Base-by-base conservation (phyloP, 768 basidiomycete genomes). In the Boletellus sp. region DNA sequence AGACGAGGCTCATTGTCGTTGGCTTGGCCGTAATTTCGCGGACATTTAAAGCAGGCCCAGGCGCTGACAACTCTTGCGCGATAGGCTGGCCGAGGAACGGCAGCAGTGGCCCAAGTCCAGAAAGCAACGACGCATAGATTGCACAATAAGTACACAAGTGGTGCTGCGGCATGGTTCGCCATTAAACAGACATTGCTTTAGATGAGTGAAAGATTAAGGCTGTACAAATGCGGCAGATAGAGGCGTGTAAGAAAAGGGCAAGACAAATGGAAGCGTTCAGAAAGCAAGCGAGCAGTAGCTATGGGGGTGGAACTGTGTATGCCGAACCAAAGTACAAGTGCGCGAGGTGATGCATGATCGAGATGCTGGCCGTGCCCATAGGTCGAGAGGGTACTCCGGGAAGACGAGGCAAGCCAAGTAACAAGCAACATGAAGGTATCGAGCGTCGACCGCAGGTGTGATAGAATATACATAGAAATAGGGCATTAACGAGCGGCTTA, bases 261-360 rank as follows among this genome's bases (percentile, higher is more conserved):
- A 64, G 52, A 63, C 52, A 49, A 61, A 48, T 35, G 44, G 37
- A 45, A 63, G 31, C 53, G 62, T 68, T 66, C 65, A 53, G 72
- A 71, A 71, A 68, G 71, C 70, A 65, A 65, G 54, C 52, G 52
- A 50, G 47, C 59, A 61, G 68, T 64, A 71, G 64, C 65, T 63
- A 64, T 71, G 72, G 70, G 67, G 41, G 24, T 54, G 48, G 53
- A 57, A 51, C 41, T 72, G 72, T 73, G 74, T 78, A 78, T 81
- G 80, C 79, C 73, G 73, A 74, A 72, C 77, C 78, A 80, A 73
- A 79, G 80, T 85, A 85, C 83, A 85, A 78, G 56, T 83, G 80
- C 72, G 70, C 73, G 70, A n/a, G 70, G 69, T 73, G 75, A 74
- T 76, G 74, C 76, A 77, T 76, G 74, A 72, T 73, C 73, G 61